A percentile compares a stretch with the other conserved stretches of the same genome.
phyloP scores from a whole-genome alignment of 345 rosid genomes.

The Pseudoturritis turrita region DNA sequence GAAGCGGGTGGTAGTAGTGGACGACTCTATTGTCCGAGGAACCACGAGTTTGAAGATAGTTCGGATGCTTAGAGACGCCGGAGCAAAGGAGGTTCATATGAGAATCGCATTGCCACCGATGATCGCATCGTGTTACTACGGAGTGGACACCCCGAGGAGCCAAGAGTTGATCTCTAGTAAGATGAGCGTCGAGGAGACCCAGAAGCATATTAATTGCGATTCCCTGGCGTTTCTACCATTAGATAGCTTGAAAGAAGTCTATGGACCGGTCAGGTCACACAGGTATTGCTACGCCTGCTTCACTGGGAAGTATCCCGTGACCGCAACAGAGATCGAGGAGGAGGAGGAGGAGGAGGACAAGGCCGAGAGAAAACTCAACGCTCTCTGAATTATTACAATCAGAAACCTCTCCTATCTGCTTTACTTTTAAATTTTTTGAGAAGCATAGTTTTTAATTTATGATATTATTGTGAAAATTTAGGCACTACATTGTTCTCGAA shows the following conservation, averaged over 20 bases:
- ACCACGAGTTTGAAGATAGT: conserved; percentile 75
- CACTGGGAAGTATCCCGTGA: conserved; percentile 67
- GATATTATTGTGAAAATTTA: background rate
- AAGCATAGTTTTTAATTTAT: background rate
- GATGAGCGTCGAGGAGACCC: conserved; percentile 67
- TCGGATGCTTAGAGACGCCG: conserved; percentile 64
- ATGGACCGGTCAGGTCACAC: conserved; percentile 36
- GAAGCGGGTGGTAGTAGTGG: conserved; percentile 80
- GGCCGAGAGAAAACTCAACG: conserved; percentile 52
- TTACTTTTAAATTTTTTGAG: background rate
- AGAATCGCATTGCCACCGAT: conserved; percentile 90
- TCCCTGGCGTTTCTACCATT: conserved; percentile 67
- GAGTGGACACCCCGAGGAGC: conserved; percentile 81
- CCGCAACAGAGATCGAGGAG: conserved; percentile 39
- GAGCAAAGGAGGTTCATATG: conserved; percentile 89
- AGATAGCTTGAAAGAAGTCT: conserved; percentile 52
- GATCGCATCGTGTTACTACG: conserved; percentile 71
- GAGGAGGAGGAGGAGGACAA: conserved; percentile 60
- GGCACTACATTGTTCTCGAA: background rate
- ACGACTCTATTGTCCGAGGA: conserved; percentile 86
- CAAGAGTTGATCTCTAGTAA: conserved; percentile 78
- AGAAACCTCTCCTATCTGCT: background rate
- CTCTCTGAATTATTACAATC: conserved; percentile 13
- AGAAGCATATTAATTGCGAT: conserved; percentile 61
- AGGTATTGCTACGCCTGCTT: conserved; percentile 81